Conservation (phyloP, 768 basidiomycete genomes). For the Naematelia aurantialba region DNA sequence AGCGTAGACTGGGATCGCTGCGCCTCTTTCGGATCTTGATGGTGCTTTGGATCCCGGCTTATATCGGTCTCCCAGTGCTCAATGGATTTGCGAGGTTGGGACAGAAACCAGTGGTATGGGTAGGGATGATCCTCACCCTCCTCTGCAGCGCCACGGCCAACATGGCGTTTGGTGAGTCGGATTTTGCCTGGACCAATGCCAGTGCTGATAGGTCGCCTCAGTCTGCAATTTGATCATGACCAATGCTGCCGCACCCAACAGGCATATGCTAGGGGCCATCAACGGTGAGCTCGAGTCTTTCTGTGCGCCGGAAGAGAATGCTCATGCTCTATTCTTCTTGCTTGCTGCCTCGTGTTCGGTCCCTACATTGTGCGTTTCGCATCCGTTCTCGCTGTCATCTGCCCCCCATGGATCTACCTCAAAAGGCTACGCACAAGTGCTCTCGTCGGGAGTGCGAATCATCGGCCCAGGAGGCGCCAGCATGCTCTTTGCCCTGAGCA, state of each 20-base stretch:
- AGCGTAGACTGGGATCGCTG: constrained; percentile 22
- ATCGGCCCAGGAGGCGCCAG: constrained; percentile 36
- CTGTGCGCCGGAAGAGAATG: too few relatives aligned
- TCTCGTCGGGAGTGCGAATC: constrained; percentile 29
- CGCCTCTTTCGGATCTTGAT: constrained; percentile 27
- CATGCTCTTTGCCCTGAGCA: constrained; percentile 35
- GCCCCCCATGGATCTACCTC: too few relatives aligned
- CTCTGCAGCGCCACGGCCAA: constrained; percentile 22
- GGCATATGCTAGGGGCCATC: constrained; percentile 30
- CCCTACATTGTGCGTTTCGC: too few relatives aligned
- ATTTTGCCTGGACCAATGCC: background rate
- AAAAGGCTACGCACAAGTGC: constrained; percentile 33
- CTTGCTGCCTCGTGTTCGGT: background rate
- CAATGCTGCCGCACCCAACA: constrained; percentile 34
- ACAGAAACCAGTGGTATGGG: constrained; percentile 24
- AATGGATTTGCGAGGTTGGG: constrained; percentile 26
- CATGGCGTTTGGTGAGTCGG: constrained; percentile 32
- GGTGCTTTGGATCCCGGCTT: constrained; percentile 33
- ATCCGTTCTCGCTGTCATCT: too few relatives aligned
- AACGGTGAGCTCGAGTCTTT: constrained; percentile 43
- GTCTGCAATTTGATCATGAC: constrained; percentile 41
- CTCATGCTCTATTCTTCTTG: background rate
- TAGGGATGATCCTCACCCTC: constrained; percentile 18
- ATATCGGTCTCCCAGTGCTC: constrained; percentile 25
- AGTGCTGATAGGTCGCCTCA: constrained; percentile 5